Conservation (phyloP, 164 flowering plant genomes). For the Magnolia officinalis region DNA sequence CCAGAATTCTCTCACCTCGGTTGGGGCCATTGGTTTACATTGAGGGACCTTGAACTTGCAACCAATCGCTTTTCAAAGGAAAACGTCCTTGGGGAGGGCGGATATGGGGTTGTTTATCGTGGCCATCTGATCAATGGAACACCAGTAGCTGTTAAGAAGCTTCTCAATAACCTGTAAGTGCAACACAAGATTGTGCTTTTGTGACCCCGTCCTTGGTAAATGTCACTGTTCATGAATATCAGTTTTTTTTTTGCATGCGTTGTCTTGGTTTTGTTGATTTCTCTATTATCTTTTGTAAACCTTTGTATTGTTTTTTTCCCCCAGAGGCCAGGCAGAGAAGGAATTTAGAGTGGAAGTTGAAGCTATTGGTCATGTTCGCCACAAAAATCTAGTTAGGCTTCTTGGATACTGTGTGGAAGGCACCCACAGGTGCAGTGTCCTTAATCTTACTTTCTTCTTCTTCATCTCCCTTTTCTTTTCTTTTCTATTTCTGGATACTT, state of each 20-base stretch:
- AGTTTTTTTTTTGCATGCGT: not conserved
- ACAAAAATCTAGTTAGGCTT: constrained; percentile 87
- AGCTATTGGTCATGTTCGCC: constrained; percentile 91
- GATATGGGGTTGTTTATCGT: constrained; percentile 81
- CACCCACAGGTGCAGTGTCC: constrained; percentile 62
- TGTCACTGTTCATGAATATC: not conserved
- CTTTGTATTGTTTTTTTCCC: constrained; percentile 12
- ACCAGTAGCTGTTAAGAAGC: constrained; percentile 83
- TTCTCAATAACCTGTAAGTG: constrained; percentile 79
- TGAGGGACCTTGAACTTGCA: constrained; percentile 78
- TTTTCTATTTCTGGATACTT: not conserved
- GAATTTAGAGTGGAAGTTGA: constrained; percentile 93
- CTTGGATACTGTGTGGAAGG: constrained; percentile 93
- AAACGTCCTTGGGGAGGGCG: constrained; percentile 83
- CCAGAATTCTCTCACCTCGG: constrained; percentile 90
- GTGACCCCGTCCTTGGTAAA: not conserved
- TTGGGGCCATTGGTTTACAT: constrained; percentile 96
- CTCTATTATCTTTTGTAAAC: not conserved
- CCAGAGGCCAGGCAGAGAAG: constrained; percentile 93
- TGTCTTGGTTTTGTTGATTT: not conserved
- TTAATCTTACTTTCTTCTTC: not conserved
- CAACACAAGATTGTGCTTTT: not conserved
- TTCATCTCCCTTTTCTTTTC: too few relatives aligned
- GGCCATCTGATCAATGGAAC: constrained; percentile 75
- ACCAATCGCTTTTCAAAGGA: constrained; percentile 74